A percentile compares a stretch with the other conserved stretches of the same genome.
Evolutionary conservation across 2,329 filamentous ascomycete genomes (phyloP).

Genomic region (Exophiala spinifera): DNA sequence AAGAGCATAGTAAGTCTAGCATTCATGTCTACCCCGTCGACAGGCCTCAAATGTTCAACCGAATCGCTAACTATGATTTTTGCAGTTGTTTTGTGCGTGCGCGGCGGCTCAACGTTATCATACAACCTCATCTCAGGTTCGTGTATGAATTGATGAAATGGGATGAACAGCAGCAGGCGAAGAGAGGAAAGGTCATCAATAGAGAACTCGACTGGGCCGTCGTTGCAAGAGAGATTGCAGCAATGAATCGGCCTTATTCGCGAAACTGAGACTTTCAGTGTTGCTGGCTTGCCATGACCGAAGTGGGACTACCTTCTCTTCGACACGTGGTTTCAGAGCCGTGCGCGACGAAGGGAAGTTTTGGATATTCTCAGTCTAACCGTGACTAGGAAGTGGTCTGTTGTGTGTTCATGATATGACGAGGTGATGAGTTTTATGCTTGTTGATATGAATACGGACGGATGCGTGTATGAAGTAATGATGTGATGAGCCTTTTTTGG

Average conservation of each 20-base stretch:
- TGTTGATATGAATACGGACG: background rate
- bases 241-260: slow-evolving; percentile 94
- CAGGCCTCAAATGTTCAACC: no score
- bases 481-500: background rate
- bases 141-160: slow-evolving; percentile 93
- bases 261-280: slow-evolving; percentile 47
- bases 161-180: slow-evolving; percentile 68
- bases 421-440: slow-evolving; percentile 1
- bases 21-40: no score
- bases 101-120: slow-evolving; percentile 90
- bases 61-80: no score
- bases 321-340: background rate
- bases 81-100: slow-evolving; percentile 83
- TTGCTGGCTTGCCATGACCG: background rate
- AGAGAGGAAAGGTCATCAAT: slow-evolving; percentile 45
- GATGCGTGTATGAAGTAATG: slow-evolving; percentile 3
- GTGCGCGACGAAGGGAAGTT: no score
- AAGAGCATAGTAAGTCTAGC: slow-evolving; percentile 67
- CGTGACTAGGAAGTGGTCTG: no score
- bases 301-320: background rate
- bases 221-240: slow-evolving; percentile 82
- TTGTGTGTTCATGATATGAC: background rate
- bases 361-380: no score
- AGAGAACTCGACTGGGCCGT: slow-evolving; percentile 90
- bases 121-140: slow-evolving; percentile 93